A percentile compares a stretch with the other conserved stretches of the same genome.
Conservation (phyloP, 345 rosid genomes). For the Schrenkiella parvula region DNA sequence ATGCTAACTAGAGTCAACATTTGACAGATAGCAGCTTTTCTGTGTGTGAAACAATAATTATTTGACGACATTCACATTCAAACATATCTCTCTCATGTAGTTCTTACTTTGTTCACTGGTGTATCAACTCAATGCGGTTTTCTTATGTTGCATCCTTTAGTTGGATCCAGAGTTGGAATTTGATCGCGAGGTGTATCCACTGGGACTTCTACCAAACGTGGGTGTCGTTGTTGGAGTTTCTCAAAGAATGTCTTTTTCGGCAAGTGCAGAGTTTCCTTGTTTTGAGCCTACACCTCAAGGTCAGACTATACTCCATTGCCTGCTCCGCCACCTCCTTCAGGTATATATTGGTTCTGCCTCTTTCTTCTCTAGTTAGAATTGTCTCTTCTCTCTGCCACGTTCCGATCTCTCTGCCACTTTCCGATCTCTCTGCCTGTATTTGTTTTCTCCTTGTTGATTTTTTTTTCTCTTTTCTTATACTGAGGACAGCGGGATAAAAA, state of each 20-base stretch:
- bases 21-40: background rate
- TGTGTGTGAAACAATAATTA: background rate
- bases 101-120: background rate
- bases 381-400: slow-evolving; percentile 1
- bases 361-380: background rate
- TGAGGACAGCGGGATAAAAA: slow-evolving; percentile 72
- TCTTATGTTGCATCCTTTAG: slow-evolving; percentile 39
- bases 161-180: slow-evolving; percentile 98
- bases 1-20: background rate
- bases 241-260: slow-evolving; percentile 96
- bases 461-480: slow-evolving; percentile 18
- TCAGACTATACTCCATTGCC: slow-evolving; percentile 94
- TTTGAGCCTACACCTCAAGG: slow-evolving; percentile 99
- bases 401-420: background rate
- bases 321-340: slow-evolving; percentile 98
- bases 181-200: slow-evolving; percentile 94
- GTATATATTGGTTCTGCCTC: slow-evolving; percentile 36
- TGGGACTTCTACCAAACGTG: slow-evolving; percentile 94
- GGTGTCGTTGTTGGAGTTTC: slow-evolving; percentile 97
- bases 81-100: background rate
- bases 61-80: background rate
- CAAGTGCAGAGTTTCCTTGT: slow-evolving; percentile 95
- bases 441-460: background rate
- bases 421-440: background rate
- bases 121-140: background rate